Conservation (phyloP, 768 basidiomycete species). For the Pleurotus eryngii region DNA sequence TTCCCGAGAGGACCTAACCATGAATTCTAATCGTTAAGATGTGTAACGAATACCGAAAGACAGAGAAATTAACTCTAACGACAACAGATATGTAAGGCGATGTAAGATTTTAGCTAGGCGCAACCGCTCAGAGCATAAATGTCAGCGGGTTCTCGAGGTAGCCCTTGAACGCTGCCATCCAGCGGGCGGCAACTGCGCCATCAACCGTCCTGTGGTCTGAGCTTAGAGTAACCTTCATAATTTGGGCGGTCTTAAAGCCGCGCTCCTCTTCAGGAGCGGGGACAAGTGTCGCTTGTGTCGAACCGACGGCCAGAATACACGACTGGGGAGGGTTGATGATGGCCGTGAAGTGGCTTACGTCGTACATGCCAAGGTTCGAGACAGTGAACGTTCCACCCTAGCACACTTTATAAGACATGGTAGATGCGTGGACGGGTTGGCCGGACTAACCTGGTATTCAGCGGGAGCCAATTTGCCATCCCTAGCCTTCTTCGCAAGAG, state of each 20-base stretch:
- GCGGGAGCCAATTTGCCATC: conserved; percentile 93
- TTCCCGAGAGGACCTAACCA: neutral
- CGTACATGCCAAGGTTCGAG: conserved; percentile 99
- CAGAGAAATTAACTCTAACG: neutral
- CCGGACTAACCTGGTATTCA: conserved; percentile 81
- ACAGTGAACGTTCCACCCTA: conserved; percentile 98
- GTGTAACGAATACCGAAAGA: neutral
- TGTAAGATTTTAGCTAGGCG: conserved; percentile 1
- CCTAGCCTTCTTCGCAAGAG: conserved; percentile 91
- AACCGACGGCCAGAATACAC: conserved; percentile 94
- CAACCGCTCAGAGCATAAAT: conserved; percentile 77
- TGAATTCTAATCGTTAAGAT: neutral
- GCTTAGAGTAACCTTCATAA: conserved; percentile 96
- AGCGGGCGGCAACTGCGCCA: conserved; percentile 91
- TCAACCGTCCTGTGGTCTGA: conserved; percentile 96
- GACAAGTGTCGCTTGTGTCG: conserved; percentile 80
- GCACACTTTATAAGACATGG: neutral
- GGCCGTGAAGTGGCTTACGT: conserved; percentile 92
- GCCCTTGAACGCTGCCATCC: conserved; percentile 91
- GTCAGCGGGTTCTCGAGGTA: conserved; percentile 96
- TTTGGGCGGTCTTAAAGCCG: conserved; percentile 88
- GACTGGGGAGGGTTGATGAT: conserved; percentile 99
- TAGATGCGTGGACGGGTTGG: neutral
- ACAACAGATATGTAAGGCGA: neutral
- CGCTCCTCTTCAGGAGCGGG: conserved; percentile 87